A percentile compares a stretch with the other conserved stretches of the same genome.
Evolutionary conservation across 495 filamentous ascomycete genomes (phyloP).

Genomic region (Talaromyces trachyspermus): DNA sequence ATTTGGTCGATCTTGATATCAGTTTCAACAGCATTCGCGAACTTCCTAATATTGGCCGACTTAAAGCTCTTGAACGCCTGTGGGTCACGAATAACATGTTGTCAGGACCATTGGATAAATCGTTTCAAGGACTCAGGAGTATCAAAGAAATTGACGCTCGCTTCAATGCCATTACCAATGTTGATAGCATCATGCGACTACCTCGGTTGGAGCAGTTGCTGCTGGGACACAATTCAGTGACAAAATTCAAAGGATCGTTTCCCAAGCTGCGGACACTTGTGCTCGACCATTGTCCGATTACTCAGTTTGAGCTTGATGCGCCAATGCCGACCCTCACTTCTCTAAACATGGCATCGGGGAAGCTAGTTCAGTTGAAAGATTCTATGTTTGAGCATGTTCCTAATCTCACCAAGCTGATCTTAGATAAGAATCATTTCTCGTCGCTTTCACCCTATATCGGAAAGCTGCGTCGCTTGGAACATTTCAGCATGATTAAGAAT

Average conservation of each 20-base stretch:
- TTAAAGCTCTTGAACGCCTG: constrained; percentile 75
- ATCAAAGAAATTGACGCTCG: constrained; percentile 89
- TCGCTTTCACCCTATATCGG: constrained; percentile 79
- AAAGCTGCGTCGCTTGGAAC: constrained; percentile 72
- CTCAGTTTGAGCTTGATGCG: constrained; percentile 75
- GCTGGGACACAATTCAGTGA: constrained; percentile 85
- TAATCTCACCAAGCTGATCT: constrained; percentile 74
- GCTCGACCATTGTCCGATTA: constrained; percentile 88
- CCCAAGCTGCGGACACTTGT: constrained; percentile 73
- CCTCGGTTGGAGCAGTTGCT: constrained; percentile 81
- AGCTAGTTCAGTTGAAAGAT: constrained; percentile 78
- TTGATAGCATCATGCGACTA: constrained; percentile 74
- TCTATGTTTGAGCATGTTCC: constrained; percentile 79
- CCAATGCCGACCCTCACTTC: constrained; percentile 73
- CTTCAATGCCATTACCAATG: constrained; percentile 79
- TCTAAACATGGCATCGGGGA: constrained; percentile 80
- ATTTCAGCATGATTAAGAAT: constrained; percentile 91
- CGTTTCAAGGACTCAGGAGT: constrained; percentile 61
- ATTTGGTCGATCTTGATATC: constrained; percentile 86
- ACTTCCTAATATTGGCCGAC: constrained; percentile 70
- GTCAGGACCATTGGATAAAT: constrained; percentile 60
- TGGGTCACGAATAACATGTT: constrained; percentile 94
- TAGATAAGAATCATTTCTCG: constrained; percentile 94
- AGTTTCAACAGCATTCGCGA: constrained; percentile 86
- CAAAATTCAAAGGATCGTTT: constrained; percentile 79